These are phyloP conservation scores for Gnomoniopsis smithogilvyi DNA, from an alignment of 2,329 filamentous ascomycete species.

Conservation along the genomic window DNA sequence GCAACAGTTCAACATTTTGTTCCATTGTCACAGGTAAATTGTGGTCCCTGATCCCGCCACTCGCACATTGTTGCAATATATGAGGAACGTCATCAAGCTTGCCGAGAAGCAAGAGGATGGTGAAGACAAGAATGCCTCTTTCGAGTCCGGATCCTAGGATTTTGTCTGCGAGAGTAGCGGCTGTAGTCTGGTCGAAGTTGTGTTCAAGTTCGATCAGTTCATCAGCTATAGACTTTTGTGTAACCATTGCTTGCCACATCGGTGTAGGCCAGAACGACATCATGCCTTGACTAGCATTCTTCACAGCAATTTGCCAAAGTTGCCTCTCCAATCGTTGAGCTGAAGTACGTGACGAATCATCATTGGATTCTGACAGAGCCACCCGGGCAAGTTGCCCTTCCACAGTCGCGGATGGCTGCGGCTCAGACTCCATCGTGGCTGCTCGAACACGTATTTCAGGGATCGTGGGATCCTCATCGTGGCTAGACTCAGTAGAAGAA, in stretches of 20 bases:
- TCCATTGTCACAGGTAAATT: background rate
- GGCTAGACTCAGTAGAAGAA: too few species aligned
- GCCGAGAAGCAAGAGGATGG: background rate
- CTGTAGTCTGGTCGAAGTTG: background rate
- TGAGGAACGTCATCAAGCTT: background rate
- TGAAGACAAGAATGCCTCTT: background rate
- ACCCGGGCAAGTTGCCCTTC: too few species aligned
- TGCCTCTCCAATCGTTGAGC: too few species aligned
- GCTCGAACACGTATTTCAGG: too few species aligned
- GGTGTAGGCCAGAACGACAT: background rate
- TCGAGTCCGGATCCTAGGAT: background rate
- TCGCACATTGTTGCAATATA: background rate
- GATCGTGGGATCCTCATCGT: too few species aligned
- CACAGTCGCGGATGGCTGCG: too few species aligned
- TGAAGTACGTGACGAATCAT: too few species aligned
- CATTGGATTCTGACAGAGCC: too few species aligned
- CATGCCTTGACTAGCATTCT: background rate
- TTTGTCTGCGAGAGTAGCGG: background rate
- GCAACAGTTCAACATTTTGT: background rate
- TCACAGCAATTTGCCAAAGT: too few species aligned
- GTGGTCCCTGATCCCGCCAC: background rate
- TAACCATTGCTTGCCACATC: background rate
- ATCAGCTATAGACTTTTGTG: background rate
- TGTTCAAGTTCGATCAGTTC: background rate
- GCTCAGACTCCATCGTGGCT: too few species aligned